Base-by-base conservation (phyloP, 208 protist genomes). In the Plasmodiophora brassicae region DNA sequence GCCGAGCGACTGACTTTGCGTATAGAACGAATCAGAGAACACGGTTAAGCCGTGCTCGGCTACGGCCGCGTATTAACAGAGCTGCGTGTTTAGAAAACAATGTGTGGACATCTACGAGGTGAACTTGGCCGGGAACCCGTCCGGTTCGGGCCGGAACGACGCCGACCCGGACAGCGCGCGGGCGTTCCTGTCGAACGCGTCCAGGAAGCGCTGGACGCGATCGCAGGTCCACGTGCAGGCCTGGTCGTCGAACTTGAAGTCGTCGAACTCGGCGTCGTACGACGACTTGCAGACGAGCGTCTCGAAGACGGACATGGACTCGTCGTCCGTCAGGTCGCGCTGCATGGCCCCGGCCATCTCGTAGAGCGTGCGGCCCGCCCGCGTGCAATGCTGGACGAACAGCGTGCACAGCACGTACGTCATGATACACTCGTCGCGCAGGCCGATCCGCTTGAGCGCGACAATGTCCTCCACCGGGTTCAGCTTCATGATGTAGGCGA, bases 151-250 rank as follows among this genome's bases (percentile, higher is more conserved):
- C n/a, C n/a, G n/a, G n/a, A n/a, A n/a, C n/a, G n/a, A n/a, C n/a
- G n/a, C n/a, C n/a, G n/a, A n/a, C n/a, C n/a, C n/a, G n/a, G n/a
- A n/a, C n/a, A n/a, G n/a, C n/a, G n/a, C n/a, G n/a, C n/a, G n/a
- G n/a, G n/a, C 65, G 41, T 78, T 78, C 32, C 65, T n/a, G n/a
- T 78, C 65, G n/a, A 78, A 78, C n/a, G n/a, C 41, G 20, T 78
- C 65, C 65, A 78, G n/a, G 65, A 78, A 78, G 32, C 65, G 5
- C 65, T 78, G 65, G n/a, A 78, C 65, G n/a, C 32, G 32, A 36
- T 78, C 65, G n/a, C 65, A 78, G 14, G 65, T 78, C 65, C 65
- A 78, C n/a, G 65, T 38, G 41, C 41, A 44, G 14, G 32, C 5
- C 20, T 32, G 14, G 41, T 78, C 65, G n/a, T 78, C 65, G 65